These are phyloP conservation scores for Populus davidiana DNA, from an alignment of 345 rosid genomes.

Conservation along the genomic window DNA sequence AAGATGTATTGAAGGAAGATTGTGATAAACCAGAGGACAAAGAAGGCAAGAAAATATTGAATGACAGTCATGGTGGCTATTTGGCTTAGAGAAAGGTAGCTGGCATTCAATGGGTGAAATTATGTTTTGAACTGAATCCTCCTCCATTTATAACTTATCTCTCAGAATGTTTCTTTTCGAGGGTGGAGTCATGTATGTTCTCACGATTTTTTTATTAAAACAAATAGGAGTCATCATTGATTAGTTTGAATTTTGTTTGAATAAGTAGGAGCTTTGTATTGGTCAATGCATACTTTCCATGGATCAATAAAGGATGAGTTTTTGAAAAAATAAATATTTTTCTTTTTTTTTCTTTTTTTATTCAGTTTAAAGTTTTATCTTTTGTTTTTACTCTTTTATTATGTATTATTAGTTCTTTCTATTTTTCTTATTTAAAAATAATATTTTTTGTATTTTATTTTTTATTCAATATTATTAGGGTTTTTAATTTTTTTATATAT, in stretches of 20 bases:
- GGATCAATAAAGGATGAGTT: too few relatives aligned
- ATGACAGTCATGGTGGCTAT: not conserved
- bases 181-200: too few relatives aligned
- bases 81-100: not conserved
- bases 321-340: too few relatives aligned
- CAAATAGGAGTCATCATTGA: not conserved
- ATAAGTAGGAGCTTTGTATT: not conserved
- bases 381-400: too few relatives aligned
- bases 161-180: not conserved
- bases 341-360: too few relatives aligned
- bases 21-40: not conserved
- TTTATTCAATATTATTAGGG: too few relatives aligned
- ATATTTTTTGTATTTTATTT: too few relatives aligned
- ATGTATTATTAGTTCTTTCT: too few relatives aligned
- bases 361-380: too few relatives aligned
- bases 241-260: not conserved
- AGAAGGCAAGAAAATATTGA: not conserved
- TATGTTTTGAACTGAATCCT: not conserved
- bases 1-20: not conserved
- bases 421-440: too few relatives aligned
- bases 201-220: too few relatives aligned
- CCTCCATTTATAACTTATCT: not conserved
- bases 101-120: not conserved
- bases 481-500: too few relatives aligned
- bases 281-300: not conserved